phyloP scores from a whole-genome alignment of 2,329 filamentous ascomycete genomes.

The Rutstroemia sp. region DNA sequence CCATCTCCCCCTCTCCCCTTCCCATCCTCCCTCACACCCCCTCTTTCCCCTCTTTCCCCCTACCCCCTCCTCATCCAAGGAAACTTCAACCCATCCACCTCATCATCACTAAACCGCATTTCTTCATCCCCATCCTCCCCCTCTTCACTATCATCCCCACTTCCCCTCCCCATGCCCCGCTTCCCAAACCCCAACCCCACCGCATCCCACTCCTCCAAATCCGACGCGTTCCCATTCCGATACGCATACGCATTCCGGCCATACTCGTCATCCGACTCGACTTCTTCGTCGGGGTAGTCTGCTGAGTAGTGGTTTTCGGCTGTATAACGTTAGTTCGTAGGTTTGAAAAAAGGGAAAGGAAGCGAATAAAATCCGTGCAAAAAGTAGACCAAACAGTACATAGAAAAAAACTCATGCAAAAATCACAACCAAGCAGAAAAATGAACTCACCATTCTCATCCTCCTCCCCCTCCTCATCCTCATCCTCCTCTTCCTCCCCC shows the following conservation, averaged over 20 bases:
- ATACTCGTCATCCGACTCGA: conserved; percentile 63
- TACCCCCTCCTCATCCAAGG: too few species aligned
- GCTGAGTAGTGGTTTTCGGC: conserved; percentile 73
- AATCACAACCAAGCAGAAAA: too few species aligned
- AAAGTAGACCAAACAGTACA: too few species aligned
- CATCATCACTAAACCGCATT: neutral
- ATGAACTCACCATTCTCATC: conserved; percentile 52
- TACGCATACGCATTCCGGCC: conserved; percentile 49
- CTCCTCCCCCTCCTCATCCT: conserved; percentile 55
- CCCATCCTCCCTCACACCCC: too few species aligned
- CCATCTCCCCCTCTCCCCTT: too few species aligned
- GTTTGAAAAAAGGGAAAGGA: neutral
- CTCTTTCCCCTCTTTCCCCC: too few species aligned
- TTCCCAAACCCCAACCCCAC: conserved; percentile 5
- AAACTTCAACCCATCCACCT: too few species aligned
- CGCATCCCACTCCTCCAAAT: conserved; percentile 26
- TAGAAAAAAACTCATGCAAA: too few species aligned
- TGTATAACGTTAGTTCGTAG: conserved; percentile 30
- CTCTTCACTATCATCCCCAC: conserved; percentile 24
- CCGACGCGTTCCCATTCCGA: conserved; percentile 33
- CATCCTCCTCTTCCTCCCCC: conserved; percentile 52
- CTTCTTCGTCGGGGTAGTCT: conserved; percentile 75
- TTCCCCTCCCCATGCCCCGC: conserved; percentile 17
- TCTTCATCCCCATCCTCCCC: neutral
- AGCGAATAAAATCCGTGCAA: neutral